phyloP scores from a whole-genome alignment of 2,329 filamentous ascomycete species.

The Neurospora sp. region DNA sequence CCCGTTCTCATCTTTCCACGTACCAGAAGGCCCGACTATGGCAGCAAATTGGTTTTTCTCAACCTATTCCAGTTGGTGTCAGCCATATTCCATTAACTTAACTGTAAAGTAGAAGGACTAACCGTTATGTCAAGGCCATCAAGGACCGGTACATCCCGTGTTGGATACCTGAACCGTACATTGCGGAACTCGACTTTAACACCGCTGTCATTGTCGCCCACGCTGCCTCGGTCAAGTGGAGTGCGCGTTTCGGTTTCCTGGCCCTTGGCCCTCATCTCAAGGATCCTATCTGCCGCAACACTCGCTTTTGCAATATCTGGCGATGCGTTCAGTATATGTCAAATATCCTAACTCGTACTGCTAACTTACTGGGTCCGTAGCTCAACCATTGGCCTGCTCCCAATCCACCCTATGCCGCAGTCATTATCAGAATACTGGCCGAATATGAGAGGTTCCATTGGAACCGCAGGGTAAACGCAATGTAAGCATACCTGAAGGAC shows the following conservation, averaged over 20 bases:
- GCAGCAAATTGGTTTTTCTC: constrained; percentile 24
- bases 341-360: neutral
- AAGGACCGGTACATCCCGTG: constrained; percentile 57
- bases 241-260: constrained; percentile 15
- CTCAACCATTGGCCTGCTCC: constrained; percentile 25
- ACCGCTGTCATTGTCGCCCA: constrained; percentile 20
- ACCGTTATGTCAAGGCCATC: constrained; percentile 52
- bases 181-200: constrained; percentile 52
- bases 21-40: constrained; percentile 23
- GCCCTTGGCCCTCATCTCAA: constrained; percentile 19
- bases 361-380: constrained; percentile 21
- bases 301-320: constrained; percentile 23
- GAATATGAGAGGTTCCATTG: neutral
- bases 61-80: constrained; percentile 8
- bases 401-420: constrained; percentile 17
- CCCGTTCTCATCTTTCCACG: neutral
- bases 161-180: constrained; percentile 62
- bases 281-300: constrained; percentile 21
- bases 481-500: constrained; percentile 19
- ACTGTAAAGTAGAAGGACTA: constrained; percentile 16
- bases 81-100: neutral
- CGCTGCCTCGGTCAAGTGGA: constrained; percentile 19
- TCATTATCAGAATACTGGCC: neutral
- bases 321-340: neutral
- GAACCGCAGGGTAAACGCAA: too few species aligned